A percentile compares a stretch with the other conserved stretches of the same genome.
These are phyloP conservation scores for Hymenochaete sp. DNA, from an alignment of 1,284 basidiomycete genomes.

Conservation along the genomic window DNA sequence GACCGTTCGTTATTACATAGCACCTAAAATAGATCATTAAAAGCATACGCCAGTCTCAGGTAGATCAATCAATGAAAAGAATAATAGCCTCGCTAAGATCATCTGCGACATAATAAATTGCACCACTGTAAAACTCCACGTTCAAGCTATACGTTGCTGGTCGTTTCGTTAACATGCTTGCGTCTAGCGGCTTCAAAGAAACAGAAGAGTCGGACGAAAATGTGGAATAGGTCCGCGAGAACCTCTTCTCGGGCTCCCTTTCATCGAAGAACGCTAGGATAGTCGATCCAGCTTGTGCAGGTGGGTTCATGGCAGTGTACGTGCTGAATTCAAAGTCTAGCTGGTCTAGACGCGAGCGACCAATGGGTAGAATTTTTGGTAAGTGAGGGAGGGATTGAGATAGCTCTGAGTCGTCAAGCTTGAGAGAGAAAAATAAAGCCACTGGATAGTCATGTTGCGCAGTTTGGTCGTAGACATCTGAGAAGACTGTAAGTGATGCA, in stretches of 20 bases:
- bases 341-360: background rate
- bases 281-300: constrained; percentile 6
- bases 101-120: constrained; percentile 9
- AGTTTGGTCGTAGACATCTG: constrained; percentile 8
- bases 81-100: constrained; percentile 5
- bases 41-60: too few relatives aligned
- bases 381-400: background rate
- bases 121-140: constrained; percentile 15
- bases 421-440: constrained; percentile 1
- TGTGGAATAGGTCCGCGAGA: constrained; percentile 5
- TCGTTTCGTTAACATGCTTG: background rate
- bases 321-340: constrained; percentile 3
- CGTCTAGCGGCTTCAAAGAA: background rate
- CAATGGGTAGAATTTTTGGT: background rate
- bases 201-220: constrained; percentile 1
- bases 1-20: too few relatives aligned
- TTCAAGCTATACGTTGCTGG: constrained; percentile 7
- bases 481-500: constrained; percentile 6
- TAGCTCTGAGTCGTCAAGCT: background rate
- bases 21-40: too few relatives aligned
- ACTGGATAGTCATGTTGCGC: constrained; percentile 3
- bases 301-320: constrained; percentile 10
- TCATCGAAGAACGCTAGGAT: constrained; percentile 12
- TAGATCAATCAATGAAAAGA: constrained; percentile 10
- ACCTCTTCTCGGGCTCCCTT: background rate